Conservation (phyloP, 2,329 filamentous ascomycete species). For the Aspergillus sp. region DNA sequence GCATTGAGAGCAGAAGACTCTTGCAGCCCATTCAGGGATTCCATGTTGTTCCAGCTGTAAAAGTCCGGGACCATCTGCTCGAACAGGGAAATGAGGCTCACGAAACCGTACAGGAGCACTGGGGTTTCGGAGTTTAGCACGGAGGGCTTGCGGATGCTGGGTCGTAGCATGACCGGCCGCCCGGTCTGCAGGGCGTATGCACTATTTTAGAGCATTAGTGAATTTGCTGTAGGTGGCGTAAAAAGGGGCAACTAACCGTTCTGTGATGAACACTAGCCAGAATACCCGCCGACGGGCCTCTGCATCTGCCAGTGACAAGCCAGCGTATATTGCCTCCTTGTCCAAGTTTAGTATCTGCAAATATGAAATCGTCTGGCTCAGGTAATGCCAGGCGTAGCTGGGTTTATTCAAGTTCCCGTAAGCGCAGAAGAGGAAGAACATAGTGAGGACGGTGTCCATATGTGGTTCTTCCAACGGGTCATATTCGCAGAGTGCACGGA, state of each 20-base stretch:
- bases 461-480: slow-evolving; percentile 4
- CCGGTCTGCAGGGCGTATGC: slow-evolving; percentile 9
- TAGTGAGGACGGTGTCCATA: slow-evolving; percentile 6
- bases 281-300: slow-evolving; percentile 9
- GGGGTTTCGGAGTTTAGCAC: slow-evolving; percentile 7
- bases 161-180: slow-evolving; percentile 2
- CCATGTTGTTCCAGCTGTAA: slow-evolving; percentile 4
- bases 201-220: too few relatives aligned
- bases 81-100: slow-evolving; percentile 6
- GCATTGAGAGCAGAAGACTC: slow-evolving; percentile 2
- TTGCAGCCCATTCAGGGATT: neutral
- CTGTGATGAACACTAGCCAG: slow-evolving; percentile 7
- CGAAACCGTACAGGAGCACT: slow-evolving; percentile 5
- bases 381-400: slow-evolving; percentile 8
- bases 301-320: neutral
- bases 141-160: slow-evolving; percentile 7
- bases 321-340: neutral
- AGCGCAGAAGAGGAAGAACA: slow-evolving; percentile 12
- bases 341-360: slow-evolving; percentile 11
- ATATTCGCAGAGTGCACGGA: slow-evolving; percentile 1
- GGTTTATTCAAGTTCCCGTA: slow-evolving; percentile 10
- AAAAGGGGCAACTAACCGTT: neutral
- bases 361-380: slow-evolving; percentile 11
- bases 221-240: too few relatives aligned
- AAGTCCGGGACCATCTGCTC: slow-evolving; percentile 9